phyloP scores from a whole-genome alignment of 768 basidiomycete genomes.

The Rhizopogon vulgaris region DNA sequence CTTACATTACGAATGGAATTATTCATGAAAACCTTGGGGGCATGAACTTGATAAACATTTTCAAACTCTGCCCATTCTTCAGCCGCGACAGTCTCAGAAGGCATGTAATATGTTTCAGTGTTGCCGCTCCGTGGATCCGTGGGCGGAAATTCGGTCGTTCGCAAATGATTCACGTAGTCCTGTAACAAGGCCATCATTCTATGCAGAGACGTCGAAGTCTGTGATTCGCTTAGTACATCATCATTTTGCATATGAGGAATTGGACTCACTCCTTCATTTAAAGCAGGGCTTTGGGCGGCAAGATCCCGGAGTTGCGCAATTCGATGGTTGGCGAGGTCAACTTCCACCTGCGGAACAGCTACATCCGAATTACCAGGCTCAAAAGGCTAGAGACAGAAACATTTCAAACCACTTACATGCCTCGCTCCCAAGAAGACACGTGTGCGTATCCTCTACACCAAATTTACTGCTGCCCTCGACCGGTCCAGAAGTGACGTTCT shows the following conservation, averaged over 20 bases:
- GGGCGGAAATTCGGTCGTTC: constrained; percentile 35
- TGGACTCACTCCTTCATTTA: constrained; percentile 12
- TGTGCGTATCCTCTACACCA: constrained; percentile 78
- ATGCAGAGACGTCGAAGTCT: constrained; percentile 22
- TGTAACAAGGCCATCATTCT: constrained; percentile 56
- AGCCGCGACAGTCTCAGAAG: constrained; percentile 58
- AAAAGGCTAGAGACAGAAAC: constrained; percentile 1
- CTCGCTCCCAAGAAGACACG: constrained; percentile 71
- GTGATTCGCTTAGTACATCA: constrained; percentile 3
- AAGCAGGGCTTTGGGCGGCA: constrained; percentile 7
- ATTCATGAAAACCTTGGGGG: constrained; percentile 74
- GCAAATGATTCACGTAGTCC: constrained; percentile 53
- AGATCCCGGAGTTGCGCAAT: constrained; percentile 39
- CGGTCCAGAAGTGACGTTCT: constrained; percentile 37
- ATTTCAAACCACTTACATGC: constrained; percentile 42
- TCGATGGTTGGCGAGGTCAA: constrained; percentile 50
- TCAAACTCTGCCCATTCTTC: constrained; percentile 79
- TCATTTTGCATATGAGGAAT: background rate
- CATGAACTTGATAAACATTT: constrained; percentile 88
- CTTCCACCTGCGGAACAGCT: constrained; percentile 66
- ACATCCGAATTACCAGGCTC: constrained; percentile 2
- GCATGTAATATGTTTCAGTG: constrained; percentile 53
- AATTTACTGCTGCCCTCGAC: constrained; percentile 69
- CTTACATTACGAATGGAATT: constrained; percentile 75
- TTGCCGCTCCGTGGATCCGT: constrained; percentile 25